phyloP scores from a whole-genome alignment of 352 stramenopile genomes.

The Peronosclerospora sorghi region DNA sequence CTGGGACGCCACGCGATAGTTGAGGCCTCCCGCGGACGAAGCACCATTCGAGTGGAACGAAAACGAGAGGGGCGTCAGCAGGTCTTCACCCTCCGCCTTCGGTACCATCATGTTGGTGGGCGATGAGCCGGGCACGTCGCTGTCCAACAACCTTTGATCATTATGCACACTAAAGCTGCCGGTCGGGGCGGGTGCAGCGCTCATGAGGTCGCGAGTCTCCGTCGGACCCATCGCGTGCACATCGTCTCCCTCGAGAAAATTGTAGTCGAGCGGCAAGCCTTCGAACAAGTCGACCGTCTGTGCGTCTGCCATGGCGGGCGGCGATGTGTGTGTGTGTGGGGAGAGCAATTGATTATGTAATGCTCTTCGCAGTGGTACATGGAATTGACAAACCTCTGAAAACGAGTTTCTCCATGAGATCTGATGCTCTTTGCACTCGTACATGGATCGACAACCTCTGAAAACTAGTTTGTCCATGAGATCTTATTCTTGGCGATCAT shows the following conservation, averaged over 20 bases:
- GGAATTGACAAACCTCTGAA: no score
- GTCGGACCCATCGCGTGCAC: neutral
- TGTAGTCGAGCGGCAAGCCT: conserved; percentile 39
- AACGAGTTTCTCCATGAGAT: no score
- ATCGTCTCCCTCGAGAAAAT: conserved; percentile 23
- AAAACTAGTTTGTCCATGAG: no score
- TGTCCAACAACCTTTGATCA: conserved; percentile 45
- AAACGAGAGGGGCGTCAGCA: conserved; percentile 31
- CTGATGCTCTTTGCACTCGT: no score
- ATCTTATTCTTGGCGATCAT: no score
- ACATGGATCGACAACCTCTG: no score
- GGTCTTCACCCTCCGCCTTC: conserved; percentile 28
- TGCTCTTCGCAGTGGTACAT: no score
- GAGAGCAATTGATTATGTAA: no score
- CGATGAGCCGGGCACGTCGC: conserved; percentile 25
- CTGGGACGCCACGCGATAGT: conserved; percentile 34
- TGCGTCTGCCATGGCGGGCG: conserved; percentile 24
- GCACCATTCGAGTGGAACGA: conserved; percentile 19
- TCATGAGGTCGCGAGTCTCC: conserved; percentile 1
- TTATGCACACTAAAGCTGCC: conserved; percentile 8
- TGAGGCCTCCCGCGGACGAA: conserved; percentile 1
- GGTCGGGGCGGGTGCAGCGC: neutral
- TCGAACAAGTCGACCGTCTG: conserved; percentile 38
- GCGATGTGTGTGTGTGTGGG: neutral
- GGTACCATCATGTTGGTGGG: conserved; percentile 21